phyloP scores from a whole-genome alignment of 2,329 filamentous ascomycete species.

The Diaporthe sp. region DNA sequence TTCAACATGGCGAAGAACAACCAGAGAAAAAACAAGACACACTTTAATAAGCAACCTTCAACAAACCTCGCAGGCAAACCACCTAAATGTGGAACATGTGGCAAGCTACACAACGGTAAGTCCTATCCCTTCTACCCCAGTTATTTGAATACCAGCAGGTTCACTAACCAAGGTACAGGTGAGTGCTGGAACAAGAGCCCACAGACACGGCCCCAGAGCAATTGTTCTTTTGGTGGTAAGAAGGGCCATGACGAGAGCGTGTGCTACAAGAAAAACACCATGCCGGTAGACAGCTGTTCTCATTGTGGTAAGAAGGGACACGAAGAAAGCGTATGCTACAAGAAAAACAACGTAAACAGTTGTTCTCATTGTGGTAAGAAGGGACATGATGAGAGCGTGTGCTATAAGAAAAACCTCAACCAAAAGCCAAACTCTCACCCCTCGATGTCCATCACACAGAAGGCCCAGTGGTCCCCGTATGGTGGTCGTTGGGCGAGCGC shows the following conservation, averaged over 20 bases:
- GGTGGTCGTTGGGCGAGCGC: background rate
- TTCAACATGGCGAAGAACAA: constrained; percentile 8
- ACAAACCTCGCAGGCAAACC: background rate
- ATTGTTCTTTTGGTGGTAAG: background rate
- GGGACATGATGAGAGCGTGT: background rate
- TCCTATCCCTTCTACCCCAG: background rate
- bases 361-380: constrained; percentile 1
- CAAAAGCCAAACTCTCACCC: background rate
- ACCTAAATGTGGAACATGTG: background rate
- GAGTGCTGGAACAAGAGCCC: background rate
- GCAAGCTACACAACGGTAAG: background rate
- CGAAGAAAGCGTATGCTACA: background rate
- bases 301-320: constrained; percentile 16
- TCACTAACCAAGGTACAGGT: background rate
- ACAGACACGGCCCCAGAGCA: no score
- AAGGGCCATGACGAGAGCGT: background rate
- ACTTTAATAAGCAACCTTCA: background rate
- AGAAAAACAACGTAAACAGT: background rate
- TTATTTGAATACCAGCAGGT: background rate
- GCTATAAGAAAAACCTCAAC: constrained; percentile 9
- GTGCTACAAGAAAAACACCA: constrained; percentile 4
- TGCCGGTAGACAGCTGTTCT: background rate
- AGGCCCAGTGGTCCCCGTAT: no score
- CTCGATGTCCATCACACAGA: background rate
- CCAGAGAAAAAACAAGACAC: background rate